Evolutionary conservation across 768 basidiomycete species (phyloP).

Genomic region (Tulasnella calospora): DNA sequence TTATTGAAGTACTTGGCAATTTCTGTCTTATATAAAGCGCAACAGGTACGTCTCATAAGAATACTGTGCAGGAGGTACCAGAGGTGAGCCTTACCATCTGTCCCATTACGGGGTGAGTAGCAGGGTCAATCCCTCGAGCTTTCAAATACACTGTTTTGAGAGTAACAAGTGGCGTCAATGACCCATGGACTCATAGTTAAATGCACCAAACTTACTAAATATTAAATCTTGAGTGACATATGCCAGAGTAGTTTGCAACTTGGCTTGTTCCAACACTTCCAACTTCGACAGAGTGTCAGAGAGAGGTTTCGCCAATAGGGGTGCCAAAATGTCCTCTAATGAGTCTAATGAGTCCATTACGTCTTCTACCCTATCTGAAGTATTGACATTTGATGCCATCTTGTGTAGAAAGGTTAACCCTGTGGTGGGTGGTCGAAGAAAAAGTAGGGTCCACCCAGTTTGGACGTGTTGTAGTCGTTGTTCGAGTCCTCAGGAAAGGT

Average conservation of each 20-base stretch:
- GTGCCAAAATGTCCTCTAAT: constrained; percentile 61
- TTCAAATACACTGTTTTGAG: constrained; percentile 65
- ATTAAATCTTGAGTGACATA: constrained; percentile 79
- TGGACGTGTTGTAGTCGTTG: neutral
- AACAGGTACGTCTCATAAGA: neutral
- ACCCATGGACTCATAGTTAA: neutral
- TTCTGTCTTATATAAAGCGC: constrained; percentile 51
- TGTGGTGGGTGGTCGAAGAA: neutral
- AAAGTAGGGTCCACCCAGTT: neutral
- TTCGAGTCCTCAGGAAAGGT: neutral
- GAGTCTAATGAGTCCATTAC: constrained; percentile 46
- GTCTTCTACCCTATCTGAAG: constrained; percentile 26
- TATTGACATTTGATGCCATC: neutral
- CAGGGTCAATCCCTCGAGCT: constrained; percentile 72
- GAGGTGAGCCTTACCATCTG: constrained; percentile 51
- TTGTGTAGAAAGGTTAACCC: neutral
- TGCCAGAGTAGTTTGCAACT: constrained; percentile 71
- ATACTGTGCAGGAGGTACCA: neutral
- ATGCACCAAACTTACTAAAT: constrained; percentile 54
- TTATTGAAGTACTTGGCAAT: constrained; percentile 79
- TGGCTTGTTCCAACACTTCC: constrained; percentile 73
- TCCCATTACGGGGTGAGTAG: constrained; percentile 66
- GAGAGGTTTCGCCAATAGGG: constrained; percentile 62
- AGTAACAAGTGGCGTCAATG: neutral
- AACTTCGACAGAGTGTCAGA: constrained; percentile 60